A percentile compares a stretch with the other conserved stretches of the same genome.
Evolutionary conservation across 78 protist species (phyloP).

Genomic region (Tieghemostelium lacteum): DNA sequence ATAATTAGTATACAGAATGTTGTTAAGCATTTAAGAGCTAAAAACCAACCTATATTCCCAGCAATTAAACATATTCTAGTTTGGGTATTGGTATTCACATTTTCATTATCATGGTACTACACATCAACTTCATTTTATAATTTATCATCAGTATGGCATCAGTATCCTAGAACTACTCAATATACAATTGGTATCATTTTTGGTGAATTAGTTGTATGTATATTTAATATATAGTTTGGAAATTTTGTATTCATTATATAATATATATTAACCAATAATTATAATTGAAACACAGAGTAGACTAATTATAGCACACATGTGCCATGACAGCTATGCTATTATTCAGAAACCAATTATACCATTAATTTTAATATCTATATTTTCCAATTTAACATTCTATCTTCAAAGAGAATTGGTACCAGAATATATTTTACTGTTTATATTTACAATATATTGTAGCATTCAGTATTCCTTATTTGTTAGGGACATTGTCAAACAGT

Average conservation of each 20-base stretch:
- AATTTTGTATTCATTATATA: not conserved
- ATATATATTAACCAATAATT: not conserved
- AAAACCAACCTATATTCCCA: slow-evolving; percentile 37
- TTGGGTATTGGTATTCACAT: slow-evolving; percentile 38
- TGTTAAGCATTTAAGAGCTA: not conserved
- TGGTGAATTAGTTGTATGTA: slow-evolving; percentile 77
- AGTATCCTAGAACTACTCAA: slow-evolving; percentile 40
- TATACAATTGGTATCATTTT: slow-evolving; percentile 53
- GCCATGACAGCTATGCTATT: slow-evolving; percentile 55
- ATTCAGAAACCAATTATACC: slow-evolving; percentile 57
- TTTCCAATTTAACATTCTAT: slow-evolving; percentile 11
- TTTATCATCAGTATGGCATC: slow-evolving; percentile 37
- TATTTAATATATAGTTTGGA: not conserved
- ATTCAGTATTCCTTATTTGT: slow-evolving; percentile 41
- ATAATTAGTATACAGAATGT: slow-evolving; percentile 26
- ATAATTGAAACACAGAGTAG: slow-evolving; percentile 35
- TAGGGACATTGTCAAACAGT: slow-evolving; percentile 35
- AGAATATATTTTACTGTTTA: slow-evolving; percentile 1
- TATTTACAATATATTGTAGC: slow-evolving; percentile 1
- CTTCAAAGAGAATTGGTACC: not conserved
- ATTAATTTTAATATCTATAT: slow-evolving; percentile 26
- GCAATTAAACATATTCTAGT: slow-evolving; percentile 53
- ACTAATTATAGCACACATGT: slow-evolving; percentile 69
- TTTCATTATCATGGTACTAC: slow-evolving; percentile 60
- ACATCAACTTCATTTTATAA: slow-evolving; percentile 37